phyloP scores from a whole-genome alignment of 2,329 filamentous ascomycete species.

The Neonectria hederae region DNA sequence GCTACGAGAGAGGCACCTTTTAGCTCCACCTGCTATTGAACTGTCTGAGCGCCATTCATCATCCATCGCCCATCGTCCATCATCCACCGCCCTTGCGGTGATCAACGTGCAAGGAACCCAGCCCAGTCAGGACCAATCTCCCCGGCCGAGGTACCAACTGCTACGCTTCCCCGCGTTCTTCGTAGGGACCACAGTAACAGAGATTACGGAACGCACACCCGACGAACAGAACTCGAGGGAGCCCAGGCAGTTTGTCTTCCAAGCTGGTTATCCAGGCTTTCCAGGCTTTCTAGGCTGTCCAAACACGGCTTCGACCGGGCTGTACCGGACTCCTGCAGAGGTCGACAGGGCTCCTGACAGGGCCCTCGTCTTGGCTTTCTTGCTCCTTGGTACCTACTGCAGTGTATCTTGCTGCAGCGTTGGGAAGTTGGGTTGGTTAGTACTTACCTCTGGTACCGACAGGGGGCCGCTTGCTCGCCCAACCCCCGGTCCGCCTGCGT shows the following conservation, averaged over 20 bases:
- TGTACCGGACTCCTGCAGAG: conserved; percentile 22
- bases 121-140: not conserved
- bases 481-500: conserved; percentile 41
- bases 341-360: conserved; percentile 24
- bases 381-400: conserved; percentile 8
- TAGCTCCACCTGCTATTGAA: not conserved
- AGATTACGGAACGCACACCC: conserved; percentile 27
- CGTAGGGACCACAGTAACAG: conserved; percentile 26
- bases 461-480: conserved; percentile 29
- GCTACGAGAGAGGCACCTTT: not conserved
- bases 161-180: conserved; percentile 26
- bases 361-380: conserved; percentile 5
- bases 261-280: no score
- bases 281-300: not conserved
- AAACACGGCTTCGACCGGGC: conserved; percentile 28
- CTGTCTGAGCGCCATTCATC: not conserved
- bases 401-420: not conserved
- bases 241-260: not conserved
- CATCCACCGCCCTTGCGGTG: conserved; percentile 1
- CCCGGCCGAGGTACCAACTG: conserved; percentile 24
- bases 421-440: not conserved
- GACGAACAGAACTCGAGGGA: not conserved
- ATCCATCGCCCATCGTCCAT: not conserved
- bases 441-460: conserved; percentile 7
- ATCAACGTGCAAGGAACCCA: conserved; percentile 1